Conservation (phyloP, 768 basidiomycete genomes). For the Tulasnella sp. region DNA sequence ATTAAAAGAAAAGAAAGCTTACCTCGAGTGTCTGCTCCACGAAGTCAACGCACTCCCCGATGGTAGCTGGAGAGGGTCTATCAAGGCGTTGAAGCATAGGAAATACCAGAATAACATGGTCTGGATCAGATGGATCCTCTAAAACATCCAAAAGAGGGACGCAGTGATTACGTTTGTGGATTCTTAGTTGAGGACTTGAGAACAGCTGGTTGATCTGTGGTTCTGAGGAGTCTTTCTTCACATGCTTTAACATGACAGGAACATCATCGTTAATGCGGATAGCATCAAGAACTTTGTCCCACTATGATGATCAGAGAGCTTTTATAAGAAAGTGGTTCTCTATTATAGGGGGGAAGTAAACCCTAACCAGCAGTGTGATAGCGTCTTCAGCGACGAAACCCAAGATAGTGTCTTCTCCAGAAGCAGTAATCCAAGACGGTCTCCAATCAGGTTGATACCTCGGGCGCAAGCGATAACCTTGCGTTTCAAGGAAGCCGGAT, state of each 20-base stretch:
- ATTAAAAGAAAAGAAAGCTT: background rate
- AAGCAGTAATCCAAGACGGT: slow-evolving; percentile 10
- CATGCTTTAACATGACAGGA: background rate
- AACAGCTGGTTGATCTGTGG: background rate
- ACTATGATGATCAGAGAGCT: too few species aligned
- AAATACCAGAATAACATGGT: slow-evolving; percentile 2
- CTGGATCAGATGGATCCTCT: background rate
- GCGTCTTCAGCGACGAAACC: too few species aligned
- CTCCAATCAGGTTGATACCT: slow-evolving; percentile 12
- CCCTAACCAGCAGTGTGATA: too few species aligned
- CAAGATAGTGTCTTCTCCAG: too few species aligned
- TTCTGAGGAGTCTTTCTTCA: background rate
- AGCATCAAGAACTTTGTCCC: slow-evolving; percentile 9
- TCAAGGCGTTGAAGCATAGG: slow-evolving; percentile 3
- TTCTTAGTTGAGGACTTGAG: background rate
- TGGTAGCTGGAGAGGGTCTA: background rate
- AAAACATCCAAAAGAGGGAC: slow-evolving; percentile 5
- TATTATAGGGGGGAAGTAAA: too few species aligned
- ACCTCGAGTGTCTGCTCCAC: slow-evolving; percentile 13
- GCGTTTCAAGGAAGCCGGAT: background rate
- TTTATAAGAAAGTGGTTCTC: too few species aligned
- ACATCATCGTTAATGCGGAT: background rate
- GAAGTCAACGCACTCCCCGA: background rate
- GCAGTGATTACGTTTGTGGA: slow-evolving; percentile 2
- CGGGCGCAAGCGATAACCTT: slow-evolving; percentile 10